A percentile compares a stretch with the other conserved stretches of the same genome.
phyloP scores from a whole-genome alignment of 106 monocot genomes.

The Xerophyta viscosa region DNA sequence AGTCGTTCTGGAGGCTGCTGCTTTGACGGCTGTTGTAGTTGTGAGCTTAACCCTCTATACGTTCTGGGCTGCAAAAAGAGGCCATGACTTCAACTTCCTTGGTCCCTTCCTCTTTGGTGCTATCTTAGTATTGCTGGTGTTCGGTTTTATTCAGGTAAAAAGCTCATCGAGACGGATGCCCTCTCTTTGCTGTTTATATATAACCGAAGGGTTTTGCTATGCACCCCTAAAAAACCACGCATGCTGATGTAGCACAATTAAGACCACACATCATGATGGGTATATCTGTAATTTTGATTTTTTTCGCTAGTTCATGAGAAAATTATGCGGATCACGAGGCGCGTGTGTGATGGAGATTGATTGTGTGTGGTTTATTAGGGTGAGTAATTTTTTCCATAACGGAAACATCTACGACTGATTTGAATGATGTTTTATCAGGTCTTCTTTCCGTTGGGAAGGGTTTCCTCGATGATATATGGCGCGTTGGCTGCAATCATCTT shows the following conservation, averaged over 20 bases:
- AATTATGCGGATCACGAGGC: too few relatives aligned
- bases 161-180: too few relatives aligned
- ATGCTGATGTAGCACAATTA: too few relatives aligned
- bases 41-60: slow-evolving; percentile 77
- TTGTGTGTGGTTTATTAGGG: too few relatives aligned
- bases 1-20: slow-evolving; percentile 68
- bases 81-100: slow-evolving; percentile 72
- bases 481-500: slow-evolving; percentile 60
- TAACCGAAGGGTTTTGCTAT: too few relatives aligned
- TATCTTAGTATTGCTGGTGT: slow-evolving; percentile 57
- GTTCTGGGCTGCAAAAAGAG: slow-evolving; percentile 67
- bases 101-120: slow-evolving; percentile 69
- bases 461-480: slow-evolving; percentile 70
- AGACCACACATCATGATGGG: too few relatives aligned
- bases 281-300: too few relatives aligned
- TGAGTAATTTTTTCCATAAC: too few relatives aligned
- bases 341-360: too few relatives aligned
- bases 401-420: not conserved
- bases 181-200: too few relatives aligned
- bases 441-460: slow-evolving; percentile 76
- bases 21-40: slow-evolving; percentile 60
- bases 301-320: too few relatives aligned
- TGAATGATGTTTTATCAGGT: slow-evolving; percentile 16
- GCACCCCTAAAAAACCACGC: too few relatives aligned
- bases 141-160: slow-evolving; percentile 71